Base-by-base conservation (phyloP, 1,284 basidiomycete species). In the Moesziomyces sp. region DNA sequence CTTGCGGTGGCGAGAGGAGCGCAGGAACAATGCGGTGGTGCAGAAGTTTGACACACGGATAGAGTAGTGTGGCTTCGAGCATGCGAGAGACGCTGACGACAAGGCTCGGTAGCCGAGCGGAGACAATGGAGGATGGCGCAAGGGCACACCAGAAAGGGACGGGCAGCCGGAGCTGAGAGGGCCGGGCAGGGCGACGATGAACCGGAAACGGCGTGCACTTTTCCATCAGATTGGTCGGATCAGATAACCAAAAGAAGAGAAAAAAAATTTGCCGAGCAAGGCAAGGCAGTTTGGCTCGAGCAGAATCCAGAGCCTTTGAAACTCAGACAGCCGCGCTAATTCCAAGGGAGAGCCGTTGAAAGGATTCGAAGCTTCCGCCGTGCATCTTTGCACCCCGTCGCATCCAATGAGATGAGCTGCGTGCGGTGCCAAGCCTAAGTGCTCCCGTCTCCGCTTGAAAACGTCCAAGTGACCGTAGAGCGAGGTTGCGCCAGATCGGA, bases 201-300 rank as follows among this genome's bases (percentile, higher is more conserved):
- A n/a, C 18, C 28, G 19, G 19, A 30, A 34, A 11, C 46, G 23
- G 23, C 18, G 24, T 6, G 18, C 45, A 5, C 28, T n/a, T 30
- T 45, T 47, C 57, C 45, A 64, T 59, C 57, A 55, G 57, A 59
- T 67, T 60, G 53, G 42, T 58, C 58, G 53, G 58, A 67, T 67
- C 64, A 57, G 64, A 67, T 67, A 67, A 59, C 30, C 28, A 52
- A 46, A 53, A 30, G 30, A 28, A n/a, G 30, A 19, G 28, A n/a
- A 52, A 23, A 21, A 54, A 30, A 43, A 54, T 61, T 61, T 48
- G 44, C 34, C 35, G 35, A 38, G 35, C 35, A 18, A 3, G 13
- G 35, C 35, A 18, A 3, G 13, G 35, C 30, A 11, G 30, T 30
- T 30, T 30, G 30, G 30, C 30, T 30, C 30, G 30, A 30, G 30